Evolutionary conservation across 176 grass and related monocot species (phyloP), one percentile per base, ranked within the genome.

Genomic region (bread wheat (Triticum aestivum)): DNA sequence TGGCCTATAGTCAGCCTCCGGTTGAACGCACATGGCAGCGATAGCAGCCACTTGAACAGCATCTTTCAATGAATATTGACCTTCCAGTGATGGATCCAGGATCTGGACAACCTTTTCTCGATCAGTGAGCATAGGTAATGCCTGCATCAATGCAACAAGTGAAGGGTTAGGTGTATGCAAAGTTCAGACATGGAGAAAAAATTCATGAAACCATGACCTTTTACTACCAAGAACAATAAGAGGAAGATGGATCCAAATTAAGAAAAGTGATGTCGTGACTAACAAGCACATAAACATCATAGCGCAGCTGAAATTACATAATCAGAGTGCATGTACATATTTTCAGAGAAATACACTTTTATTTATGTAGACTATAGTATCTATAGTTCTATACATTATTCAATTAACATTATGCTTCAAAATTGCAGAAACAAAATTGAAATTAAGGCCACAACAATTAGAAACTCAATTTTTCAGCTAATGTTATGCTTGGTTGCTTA

Each of bases 21-120:
- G 90, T 86, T 99, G 94, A 79, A 99, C 94, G 86, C 97, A 97
- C 97, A 99, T 99, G 52, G 92, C 92, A 73, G 97, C 97, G 70
- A 99, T 99, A 26, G 97, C 94, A 85, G 97, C 94, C 51, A 99
- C 97, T 86, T 99, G 97, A 77, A 97, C 94, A 67, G 92, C 97
- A 94, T 99, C 97, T 91, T 99, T 99, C 87, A 99, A 87, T 9
- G 85, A 89, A 79, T 94, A 97, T 84, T 99, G 97, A n/a, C 97
- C 90, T 88, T 99, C 97, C 68, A 97, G 86, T 87, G 92, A 91
- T 80, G 97, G 92, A 86, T 99, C 97, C 90, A 96, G 83, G 79
- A 99, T 97, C 75, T 72, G 86, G 54, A 93, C 87, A 74, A 96
- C 97, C 77, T 99, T 94, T 51, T 97, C 97, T 75, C 97, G 82